These are phyloP conservation scores for Chenopodium formosanum DNA, from an alignment of 148 eudicot genomes.

Conservation along the genomic window DNA sequence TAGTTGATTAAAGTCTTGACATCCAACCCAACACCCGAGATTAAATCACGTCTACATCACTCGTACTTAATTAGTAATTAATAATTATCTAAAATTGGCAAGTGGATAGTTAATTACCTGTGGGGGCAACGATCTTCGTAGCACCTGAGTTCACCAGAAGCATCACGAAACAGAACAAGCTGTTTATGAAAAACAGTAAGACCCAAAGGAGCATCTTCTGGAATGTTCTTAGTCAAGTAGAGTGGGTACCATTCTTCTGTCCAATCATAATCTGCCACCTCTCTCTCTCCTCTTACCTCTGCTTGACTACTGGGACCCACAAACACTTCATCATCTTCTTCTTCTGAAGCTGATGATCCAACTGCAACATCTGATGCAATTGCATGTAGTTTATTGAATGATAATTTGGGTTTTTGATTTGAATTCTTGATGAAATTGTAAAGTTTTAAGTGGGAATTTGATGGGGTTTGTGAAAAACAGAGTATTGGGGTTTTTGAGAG, in stretches of 20 bases:
- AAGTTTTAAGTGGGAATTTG: constrained; percentile 2
- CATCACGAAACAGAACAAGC: constrained; percentile 76
- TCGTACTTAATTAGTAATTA: no score
- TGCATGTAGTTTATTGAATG: background rate
- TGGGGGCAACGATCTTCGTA: constrained; percentile 94
- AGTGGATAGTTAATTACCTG: constrained; percentile 39
- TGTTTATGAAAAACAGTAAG: constrained; percentile 85
- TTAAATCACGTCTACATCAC: background rate
- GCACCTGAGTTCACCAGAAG: constrained; percentile 55
- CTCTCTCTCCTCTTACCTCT: constrained; percentile 34
- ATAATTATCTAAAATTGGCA: no score
- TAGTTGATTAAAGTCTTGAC: no score
- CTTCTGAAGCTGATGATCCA: constrained; percentile 10
- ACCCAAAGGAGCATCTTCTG: constrained; percentile 92
- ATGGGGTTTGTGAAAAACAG: constrained; percentile 11
- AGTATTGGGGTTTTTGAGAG: constrained; percentile 11
- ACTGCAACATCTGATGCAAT: constrained; percentile 23
- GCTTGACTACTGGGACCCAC: constrained; percentile 27
- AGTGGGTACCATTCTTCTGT: constrained; percentile 95
- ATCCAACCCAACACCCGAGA: background rate
- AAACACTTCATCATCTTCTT: constrained; percentile 33
- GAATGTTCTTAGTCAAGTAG: constrained; percentile 65
- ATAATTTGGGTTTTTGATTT: constrained; percentile 10
- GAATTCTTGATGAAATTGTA: background rate
- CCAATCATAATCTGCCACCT: constrained; percentile 69